Evolutionary conservation across 2,329 filamentous ascomycete genomes (phyloP), one percentile per base, ranked within the genome.

Genomic region (Ilyonectria sp.): DNA sequence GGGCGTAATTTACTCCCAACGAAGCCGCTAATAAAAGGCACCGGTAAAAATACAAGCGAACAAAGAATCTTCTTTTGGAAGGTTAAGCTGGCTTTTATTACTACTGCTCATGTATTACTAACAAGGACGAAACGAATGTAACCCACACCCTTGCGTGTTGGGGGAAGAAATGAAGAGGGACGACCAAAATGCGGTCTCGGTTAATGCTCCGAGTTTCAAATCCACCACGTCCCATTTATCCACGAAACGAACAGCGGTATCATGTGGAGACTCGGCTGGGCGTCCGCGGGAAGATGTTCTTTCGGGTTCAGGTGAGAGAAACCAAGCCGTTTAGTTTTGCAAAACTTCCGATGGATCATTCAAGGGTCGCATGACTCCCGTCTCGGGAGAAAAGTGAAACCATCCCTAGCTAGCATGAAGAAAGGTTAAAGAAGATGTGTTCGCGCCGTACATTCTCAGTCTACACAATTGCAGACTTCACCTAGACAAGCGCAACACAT

Each of bases 361-460:
- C 29, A 17, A 33, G 29, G 49, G 49, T 52, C 49, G 49, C 49
- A 33, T 31, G 17, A 52, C 49, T 52, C n/a, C 49, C 26, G n/a
- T 13, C 26, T 52, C 17, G 31, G n/a, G 49, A 31, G 17, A 33
- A 13, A 17, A 52, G 11, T 52, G 49, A 52, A 52, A 52, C 49
- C 13, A 33, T n/a, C 17, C 15, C 21, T 17, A 33, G 49, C 6
- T 9, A 33, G 9, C 4, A 7, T 52, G n/a, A 13, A 33, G 26
- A 3, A 9, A 29, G 17, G 9, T 33, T 33, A 31, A 52, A 33
- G 31, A 9, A 21, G 11, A 15, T 3, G 40, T 6, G 8, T 43
- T 15, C 40, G 15, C 40, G n/a, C n/a, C 40, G 40, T n/a, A n/a
- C 1, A 8, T 43, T 43, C 8, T 3, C 7, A 6, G 1, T 9